Conservation (phyloP, 768 basidiomycete genomes). For the Hydnomerulius pinastri region DNA sequence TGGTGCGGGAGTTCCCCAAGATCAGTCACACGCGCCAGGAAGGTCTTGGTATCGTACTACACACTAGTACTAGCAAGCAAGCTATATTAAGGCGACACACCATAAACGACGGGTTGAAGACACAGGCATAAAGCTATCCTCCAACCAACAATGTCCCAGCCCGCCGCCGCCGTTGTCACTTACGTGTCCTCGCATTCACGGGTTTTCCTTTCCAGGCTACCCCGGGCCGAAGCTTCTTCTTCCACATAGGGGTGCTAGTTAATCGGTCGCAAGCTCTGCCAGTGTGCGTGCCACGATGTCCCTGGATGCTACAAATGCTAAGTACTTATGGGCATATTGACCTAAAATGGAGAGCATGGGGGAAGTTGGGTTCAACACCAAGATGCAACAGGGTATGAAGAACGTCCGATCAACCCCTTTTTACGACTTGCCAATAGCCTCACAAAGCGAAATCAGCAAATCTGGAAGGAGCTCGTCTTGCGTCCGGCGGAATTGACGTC, state of each 20-base stretch:
- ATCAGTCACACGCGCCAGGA: too few relatives aligned
- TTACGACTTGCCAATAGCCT: too few relatives aligned
- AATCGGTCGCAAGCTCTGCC: slow-evolving; percentile 72
- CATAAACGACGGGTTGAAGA: too few relatives aligned
- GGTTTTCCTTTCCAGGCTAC: slow-evolving; percentile 31
- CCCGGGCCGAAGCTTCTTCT: slow-evolving; percentile 17
- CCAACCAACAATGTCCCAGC: background rate
- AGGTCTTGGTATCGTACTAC: too few relatives aligned
- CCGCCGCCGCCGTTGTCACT: background rate
- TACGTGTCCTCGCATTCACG: slow-evolving; percentile 35
- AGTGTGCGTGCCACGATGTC: slow-evolving; percentile 49
- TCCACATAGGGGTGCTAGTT: slow-evolving; percentile 51
- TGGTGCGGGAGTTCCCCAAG: too few relatives aligned
- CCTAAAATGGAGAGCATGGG: slow-evolving; percentile 33
- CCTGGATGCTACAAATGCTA: slow-evolving; percentile 55
- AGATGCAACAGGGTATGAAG: too few relatives aligned
- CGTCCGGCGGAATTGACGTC: too few relatives aligned
- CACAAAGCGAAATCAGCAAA: too few relatives aligned
- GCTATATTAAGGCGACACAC: too few relatives aligned
- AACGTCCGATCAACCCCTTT: too few relatives aligned
- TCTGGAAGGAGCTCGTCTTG: too few relatives aligned
- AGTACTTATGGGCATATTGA: slow-evolving; percentile 62
- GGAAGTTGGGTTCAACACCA: background rate
- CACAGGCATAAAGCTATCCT: background rate
- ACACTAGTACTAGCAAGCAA: too few relatives aligned